These are phyloP conservation scores for Leucocoprinus sp. DNA, from an alignment of 768 basidiomycete genomes.

Conservation along the genomic window DNA sequence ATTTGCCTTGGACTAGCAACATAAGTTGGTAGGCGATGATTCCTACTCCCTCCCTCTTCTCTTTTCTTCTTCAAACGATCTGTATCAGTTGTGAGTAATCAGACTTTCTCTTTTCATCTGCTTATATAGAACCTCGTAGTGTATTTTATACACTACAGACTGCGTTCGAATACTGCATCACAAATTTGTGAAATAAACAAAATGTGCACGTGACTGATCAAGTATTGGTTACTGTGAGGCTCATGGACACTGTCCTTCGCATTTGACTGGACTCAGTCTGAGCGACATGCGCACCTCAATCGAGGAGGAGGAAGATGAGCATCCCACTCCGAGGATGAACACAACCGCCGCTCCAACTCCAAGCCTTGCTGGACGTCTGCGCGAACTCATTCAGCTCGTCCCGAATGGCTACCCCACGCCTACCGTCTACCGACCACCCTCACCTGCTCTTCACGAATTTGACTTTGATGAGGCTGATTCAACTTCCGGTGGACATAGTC, in stretches of 20 bases:
- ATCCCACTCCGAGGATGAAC: constrained; percentile 18
- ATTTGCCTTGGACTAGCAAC: too few relatives aligned
- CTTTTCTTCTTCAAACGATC: too few relatives aligned
- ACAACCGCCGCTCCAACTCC: constrained; percentile 17
- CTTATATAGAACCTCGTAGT: too few relatives aligned
- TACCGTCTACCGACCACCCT: constrained; percentile 18
- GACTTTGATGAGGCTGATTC: constrained; percentile 49
- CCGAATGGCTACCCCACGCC: constrained; percentile 22
- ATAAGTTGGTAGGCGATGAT: too few relatives aligned
- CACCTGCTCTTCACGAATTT: constrained; percentile 37
- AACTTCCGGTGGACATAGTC: constrained; percentile 31
- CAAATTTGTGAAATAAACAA: neutral
- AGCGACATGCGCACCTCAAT: constrained; percentile 16
- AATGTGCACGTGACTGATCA: neutral
- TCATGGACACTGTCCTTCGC: too few relatives aligned
- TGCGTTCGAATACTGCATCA: too few relatives aligned
- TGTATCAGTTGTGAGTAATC: too few relatives aligned
- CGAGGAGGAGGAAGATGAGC: constrained; percentile 24
- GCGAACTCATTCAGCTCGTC: constrained; percentile 49
- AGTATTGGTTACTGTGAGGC: too few relatives aligned
- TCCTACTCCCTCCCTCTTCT: too few relatives aligned
- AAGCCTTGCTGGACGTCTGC: constrained; percentile 43
- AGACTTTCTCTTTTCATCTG: too few relatives aligned
- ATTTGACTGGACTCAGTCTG: constrained; percentile 24
- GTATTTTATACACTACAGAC: too few relatives aligned